Evolutionary conservation across 306 rosid species (phyloP).

Genomic region (Cucurbita ficifolia): DNA sequence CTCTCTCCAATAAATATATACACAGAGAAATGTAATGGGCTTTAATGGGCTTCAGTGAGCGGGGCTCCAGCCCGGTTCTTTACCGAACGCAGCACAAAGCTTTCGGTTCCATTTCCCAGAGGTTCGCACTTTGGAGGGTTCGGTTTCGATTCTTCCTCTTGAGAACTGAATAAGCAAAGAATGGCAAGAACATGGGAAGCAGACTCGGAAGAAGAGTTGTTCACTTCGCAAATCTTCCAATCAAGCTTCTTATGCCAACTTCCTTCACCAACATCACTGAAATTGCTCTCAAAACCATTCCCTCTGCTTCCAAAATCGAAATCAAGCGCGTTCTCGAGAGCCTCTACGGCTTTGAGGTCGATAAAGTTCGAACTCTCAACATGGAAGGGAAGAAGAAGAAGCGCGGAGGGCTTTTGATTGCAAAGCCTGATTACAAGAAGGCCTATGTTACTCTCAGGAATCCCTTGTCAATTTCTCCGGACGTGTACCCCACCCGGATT

Average conservation of each 20-base stretch:
- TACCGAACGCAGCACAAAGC: neutral
- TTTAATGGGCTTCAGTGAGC: neutral
- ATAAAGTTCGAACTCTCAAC: constrained; percentile 65
- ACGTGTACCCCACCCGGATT: constrained; percentile 29
- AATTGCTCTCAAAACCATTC: constrained; percentile 65
- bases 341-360: constrained; percentile 54
- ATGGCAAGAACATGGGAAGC: constrained; percentile 30
- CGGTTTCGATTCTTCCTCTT: neutral
- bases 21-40: no score
- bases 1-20: no score
- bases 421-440: constrained; percentile 77
- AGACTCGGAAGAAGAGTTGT: constrained; percentile 47
- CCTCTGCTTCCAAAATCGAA: constrained; percentile 71
- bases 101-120: neutral
- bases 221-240: constrained; percentile 44
- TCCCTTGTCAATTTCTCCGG: constrained; percentile 39
- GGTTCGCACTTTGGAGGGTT: neutral
- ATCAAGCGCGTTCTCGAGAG: constrained; percentile 38
- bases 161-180: neutral
- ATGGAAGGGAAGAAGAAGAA: constrained; percentile 78
- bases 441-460: constrained; percentile 61
- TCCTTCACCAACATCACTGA: constrained; percentile 37
- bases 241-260: constrained; percentile 53
- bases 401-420: constrained; percentile 34
- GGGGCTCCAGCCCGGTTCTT: neutral